Evolutionary conservation across 2,329 filamentous ascomycete species (phyloP).

Genomic region (Dactylellina cionopaga): DNA sequence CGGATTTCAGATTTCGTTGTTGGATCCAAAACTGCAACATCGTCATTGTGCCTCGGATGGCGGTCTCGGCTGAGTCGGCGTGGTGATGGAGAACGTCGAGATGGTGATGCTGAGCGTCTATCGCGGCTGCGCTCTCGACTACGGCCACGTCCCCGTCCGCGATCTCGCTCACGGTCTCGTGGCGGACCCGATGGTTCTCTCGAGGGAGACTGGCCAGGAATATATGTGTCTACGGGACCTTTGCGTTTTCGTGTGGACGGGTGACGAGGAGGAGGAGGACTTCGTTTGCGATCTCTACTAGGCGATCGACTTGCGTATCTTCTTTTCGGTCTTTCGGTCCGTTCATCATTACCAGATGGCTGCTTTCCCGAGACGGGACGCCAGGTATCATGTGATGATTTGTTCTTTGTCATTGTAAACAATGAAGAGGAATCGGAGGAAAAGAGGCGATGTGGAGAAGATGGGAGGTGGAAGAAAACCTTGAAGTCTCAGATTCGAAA

Average conservation of each 20-base stretch:
- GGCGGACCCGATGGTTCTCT: conserved; percentile 12
- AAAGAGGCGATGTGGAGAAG: neutral
- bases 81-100: conserved; percentile 35
- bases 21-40: neutral
- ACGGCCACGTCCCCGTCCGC: conserved; percentile 9
- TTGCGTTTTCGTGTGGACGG: conserved; percentile 36
- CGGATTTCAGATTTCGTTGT: conserved; percentile 22
- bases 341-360: conserved; percentile 19
- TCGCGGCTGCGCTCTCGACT: conserved; percentile 35
- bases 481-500: no score
- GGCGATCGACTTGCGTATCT: conserved; percentile 30
- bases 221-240: conserved; percentile 39
- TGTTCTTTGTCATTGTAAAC: conserved; percentile 37
- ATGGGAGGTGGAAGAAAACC: neutral
- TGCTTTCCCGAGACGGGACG: conserved; percentile 34
- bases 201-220: conserved; percentile 31
- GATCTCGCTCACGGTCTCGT: conserved; percentile 32
- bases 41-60: conserved; percentile 1
- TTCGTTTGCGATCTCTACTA: conserved; percentile 41
- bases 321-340: conserved; percentile 32
- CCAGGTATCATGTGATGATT: conserved; percentile 41
- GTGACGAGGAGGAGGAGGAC: conserved; percentile 35
- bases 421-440: neutral
- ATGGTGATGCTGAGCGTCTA: conserved; percentile 24
- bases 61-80: conserved; percentile 28